These are phyloP conservation scores for Lipomyces chichibuensis DNA, from an alignment of 805 yeast species.

Conservation along the genomic window DNA sequence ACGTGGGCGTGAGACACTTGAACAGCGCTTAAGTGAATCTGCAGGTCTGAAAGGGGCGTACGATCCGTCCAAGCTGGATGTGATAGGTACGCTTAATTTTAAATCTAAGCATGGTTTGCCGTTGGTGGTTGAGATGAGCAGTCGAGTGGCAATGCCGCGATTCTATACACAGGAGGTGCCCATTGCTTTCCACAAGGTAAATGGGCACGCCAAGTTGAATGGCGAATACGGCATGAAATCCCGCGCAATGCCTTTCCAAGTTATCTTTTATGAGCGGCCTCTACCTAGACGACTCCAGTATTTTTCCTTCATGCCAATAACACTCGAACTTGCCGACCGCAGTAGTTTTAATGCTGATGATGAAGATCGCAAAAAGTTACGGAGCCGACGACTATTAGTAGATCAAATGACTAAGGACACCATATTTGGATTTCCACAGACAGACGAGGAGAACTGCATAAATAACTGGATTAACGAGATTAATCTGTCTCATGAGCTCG, in stretches of 20 bases:
- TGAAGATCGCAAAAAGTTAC: conserved; percentile 37
- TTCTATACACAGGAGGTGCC: background rate
- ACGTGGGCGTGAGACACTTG: background rate
- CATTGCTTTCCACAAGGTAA: background rate
- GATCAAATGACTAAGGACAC: conserved; percentile 37
- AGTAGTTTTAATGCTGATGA: conserved; percentile 37
- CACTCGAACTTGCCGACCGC: conserved; percentile 55
- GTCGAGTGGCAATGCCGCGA: background rate
- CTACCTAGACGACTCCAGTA: conserved; percentile 71
- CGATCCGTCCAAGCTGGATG: conserved; percentile 19
- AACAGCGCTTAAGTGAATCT: conserved; percentile 1
- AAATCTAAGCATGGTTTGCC: conserved; percentile 10
- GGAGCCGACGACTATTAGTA: conserved; percentile 26
- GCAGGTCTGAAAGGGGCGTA: conserved; percentile 3
- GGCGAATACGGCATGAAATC: background rate
- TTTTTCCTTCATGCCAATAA: conserved; percentile 72
- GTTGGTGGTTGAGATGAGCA: conserved; percentile 3
- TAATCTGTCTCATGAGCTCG: conserved; percentile 46
- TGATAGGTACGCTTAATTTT: conserved; percentile 28
- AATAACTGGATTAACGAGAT: conserved; percentile 43
- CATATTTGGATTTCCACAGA: conserved; percentile 24
- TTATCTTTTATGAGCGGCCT: conserved; percentile 72
- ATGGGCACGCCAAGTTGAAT: background rate
- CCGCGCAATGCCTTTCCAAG: conserved; percentile 27
- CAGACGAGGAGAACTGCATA: conserved; percentile 17